Conservation (phyloP, 176 grass and related monocot species). For the Triticum urartu region DNA sequence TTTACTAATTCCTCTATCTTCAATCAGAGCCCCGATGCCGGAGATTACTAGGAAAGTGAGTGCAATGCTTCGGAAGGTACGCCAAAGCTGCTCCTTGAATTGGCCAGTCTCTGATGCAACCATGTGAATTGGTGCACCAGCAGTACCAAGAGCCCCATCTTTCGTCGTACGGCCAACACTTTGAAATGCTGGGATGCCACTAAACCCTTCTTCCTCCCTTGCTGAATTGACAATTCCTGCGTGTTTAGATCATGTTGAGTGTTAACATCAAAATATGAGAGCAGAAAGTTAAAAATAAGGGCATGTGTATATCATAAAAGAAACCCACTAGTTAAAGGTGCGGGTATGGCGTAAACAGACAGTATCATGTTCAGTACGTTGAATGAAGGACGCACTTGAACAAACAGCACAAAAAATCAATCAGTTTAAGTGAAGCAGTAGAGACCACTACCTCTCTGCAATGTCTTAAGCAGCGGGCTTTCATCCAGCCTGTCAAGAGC, state of each 20-base stretch:
- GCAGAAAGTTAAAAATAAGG: not conserved
- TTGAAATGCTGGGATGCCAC: conserved; percentile 45
- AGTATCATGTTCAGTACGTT: not conserved
- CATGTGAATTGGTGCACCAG: conserved; percentile 86
- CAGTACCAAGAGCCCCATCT: conserved; percentile 82
- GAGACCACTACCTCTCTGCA: conserved; percentile 74
- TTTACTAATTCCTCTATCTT: conserved; percentile 94
- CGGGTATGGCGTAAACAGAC: not conserved
- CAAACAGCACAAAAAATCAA: not conserved
- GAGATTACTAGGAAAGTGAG: conserved; percentile 93
- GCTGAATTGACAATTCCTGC: conserved; percentile 56
- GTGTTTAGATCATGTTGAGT: not conserved
- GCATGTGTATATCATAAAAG: not conserved
- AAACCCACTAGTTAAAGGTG: not conserved
- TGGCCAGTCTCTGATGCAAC: conserved; percentile 78
- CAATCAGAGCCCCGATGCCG: conserved; percentile 85
- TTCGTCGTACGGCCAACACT: conserved; percentile 59
- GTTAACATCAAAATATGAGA: not conserved
- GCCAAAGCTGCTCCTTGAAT: conserved; percentile 95
- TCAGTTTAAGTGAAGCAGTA: not conserved
- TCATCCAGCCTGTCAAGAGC: conserved; percentile 76
- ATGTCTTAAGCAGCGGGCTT: conserved; percentile 67
- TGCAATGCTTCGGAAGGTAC: conserved; percentile 84
- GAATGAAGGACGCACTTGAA: not conserved
- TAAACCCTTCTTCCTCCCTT: conserved; percentile 56